A percentile compares a stretch with the other conserved stretches of the same genome.
Conservation (phyloP, 2,329 filamentous ascomycete species). For the Chalaropsis ovoidea region DNA sequence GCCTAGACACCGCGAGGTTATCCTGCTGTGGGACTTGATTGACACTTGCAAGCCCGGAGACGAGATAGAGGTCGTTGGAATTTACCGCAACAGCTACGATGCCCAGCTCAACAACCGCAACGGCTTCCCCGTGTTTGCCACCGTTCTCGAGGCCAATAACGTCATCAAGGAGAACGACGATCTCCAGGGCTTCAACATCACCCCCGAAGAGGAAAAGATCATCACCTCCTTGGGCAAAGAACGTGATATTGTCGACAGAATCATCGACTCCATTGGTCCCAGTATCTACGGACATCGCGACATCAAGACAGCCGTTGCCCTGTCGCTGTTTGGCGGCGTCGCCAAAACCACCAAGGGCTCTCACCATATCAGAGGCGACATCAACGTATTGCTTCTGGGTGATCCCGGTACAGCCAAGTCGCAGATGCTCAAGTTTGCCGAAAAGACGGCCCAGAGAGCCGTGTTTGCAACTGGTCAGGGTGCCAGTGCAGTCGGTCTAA, state of each 20-base stretch:
- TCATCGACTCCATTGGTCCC: constrained; percentile 85
- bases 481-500: constrained; percentile 93
- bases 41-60: constrained; percentile 94
- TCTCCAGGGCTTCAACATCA: constrained; percentile 89
- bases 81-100: constrained; percentile 97
- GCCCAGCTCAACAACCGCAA: constrained; percentile 97
- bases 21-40: constrained; percentile 93
- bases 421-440: constrained; percentile 91
- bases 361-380: constrained; percentile 88
- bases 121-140: constrained; percentile 95
- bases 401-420: constrained; percentile 98
- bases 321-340: constrained; percentile 91
- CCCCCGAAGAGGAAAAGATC: constrained; percentile 84
- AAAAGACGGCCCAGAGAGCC: constrained; percentile 91
- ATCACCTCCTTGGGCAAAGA: constrained; percentile 84
- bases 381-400: constrained; percentile 91
- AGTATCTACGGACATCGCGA: constrained; percentile 96
- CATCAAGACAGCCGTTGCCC: constrained; percentile 90
- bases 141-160: constrained; percentile 94
- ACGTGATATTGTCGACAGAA: constrained; percentile 82
- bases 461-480: constrained; percentile 97
- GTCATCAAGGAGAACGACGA: constrained; percentile 96
- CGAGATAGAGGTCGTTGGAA: constrained; percentile 92
- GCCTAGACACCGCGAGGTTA: constrained; percentile 84
- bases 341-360: constrained; percentile 82